These are phyloP conservation scores for Phanerodontia chrysosporium DNA, from an alignment of 768 basidiomycete species.

Conservation along the genomic window DNA sequence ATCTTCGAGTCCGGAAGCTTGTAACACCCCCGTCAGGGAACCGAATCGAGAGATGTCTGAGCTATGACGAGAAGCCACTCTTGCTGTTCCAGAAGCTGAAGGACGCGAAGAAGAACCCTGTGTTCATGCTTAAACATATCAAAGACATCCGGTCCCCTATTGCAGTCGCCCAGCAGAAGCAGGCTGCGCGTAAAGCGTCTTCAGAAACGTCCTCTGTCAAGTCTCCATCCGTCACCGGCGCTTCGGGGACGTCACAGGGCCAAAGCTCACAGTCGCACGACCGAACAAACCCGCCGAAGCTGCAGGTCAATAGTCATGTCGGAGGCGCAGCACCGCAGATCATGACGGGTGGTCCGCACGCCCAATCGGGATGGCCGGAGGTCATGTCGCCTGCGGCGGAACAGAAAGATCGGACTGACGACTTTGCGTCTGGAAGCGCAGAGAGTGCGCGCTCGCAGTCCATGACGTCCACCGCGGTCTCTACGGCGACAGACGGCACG, in stretches of 20 bases:
- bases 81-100: conserved; percentile 96
- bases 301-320: conserved; percentile 62
- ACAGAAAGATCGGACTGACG: conserved; percentile 38
- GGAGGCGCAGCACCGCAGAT: conserved; percentile 42
- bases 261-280: conserved; percentile 30
- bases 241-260: conserved; percentile 40
- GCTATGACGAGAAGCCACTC: conserved; percentile 96
- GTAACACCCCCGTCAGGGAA: conserved; percentile 41
- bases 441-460: conserved; percentile 35
- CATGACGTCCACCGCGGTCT: conserved; percentile 10
- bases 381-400: conserved; percentile 56
- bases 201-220: conserved; percentile 21
- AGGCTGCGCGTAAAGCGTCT: conserved; percentile 80
- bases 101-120: conserved; percentile 95
- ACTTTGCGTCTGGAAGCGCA: conserved; percentile 25
- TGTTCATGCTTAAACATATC: conserved; percentile 98
- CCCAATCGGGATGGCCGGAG: conserved; percentile 77
- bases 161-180: conserved; percentile 94
- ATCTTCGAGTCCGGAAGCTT: not conserved
- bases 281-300: conserved; percentile 53
- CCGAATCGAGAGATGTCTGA: conserved; percentile 88
- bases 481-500: conserved; percentile 24
- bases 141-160: conserved; percentile 97
- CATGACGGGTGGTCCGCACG: conserved; percentile 52
- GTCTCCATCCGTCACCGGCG: conserved; percentile 33